phyloP scores from a whole-genome alignment of 768 basidiomycete genomes.

The Gloeophyllum trabeum region DNA sequence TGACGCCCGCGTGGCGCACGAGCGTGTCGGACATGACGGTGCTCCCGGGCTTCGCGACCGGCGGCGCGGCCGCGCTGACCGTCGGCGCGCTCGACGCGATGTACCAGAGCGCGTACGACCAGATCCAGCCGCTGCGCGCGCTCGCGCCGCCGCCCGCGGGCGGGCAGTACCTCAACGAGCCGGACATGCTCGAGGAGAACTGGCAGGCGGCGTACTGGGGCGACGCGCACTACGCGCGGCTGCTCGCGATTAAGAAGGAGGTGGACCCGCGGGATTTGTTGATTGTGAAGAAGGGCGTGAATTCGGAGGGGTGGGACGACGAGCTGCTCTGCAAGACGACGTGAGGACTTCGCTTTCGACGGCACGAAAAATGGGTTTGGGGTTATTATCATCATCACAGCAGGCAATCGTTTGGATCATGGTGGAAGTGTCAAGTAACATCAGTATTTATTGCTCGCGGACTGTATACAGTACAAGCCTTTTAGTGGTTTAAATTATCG shows the following conservation, averaged over 20 bases:
- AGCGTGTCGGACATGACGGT: too few species aligned
- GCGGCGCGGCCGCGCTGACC: too few species aligned
- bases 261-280: conserved; percentile 7
- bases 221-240: conserved; percentile 9
- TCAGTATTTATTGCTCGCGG: too few species aligned
- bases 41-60: too few species aligned
- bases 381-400: too few species aligned
- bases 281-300: not conserved
- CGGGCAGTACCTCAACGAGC: conserved; percentile 2
- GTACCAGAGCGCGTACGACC: not conserved
- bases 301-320: conserved; percentile 1
- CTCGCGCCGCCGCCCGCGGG: not conserved
- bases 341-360: too few species aligned
- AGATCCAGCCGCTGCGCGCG: not conserved
- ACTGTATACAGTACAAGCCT: too few species aligned
- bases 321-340: not conserved
- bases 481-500: too few species aligned
- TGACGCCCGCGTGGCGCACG: too few species aligned
- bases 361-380: too few species aligned
- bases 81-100: not conserved
- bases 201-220: conserved; percentile 8
- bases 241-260: conserved; percentile 8
- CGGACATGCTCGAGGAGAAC: conserved; percentile 6
- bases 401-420: too few species aligned
- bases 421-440: too few species aligned